A percentile compares a stretch with the other conserved stretches of the same genome.
phyloP scores from a whole-genome alignment of 164 flowering plant species.

The Aristolochia fimbriata region DNA sequence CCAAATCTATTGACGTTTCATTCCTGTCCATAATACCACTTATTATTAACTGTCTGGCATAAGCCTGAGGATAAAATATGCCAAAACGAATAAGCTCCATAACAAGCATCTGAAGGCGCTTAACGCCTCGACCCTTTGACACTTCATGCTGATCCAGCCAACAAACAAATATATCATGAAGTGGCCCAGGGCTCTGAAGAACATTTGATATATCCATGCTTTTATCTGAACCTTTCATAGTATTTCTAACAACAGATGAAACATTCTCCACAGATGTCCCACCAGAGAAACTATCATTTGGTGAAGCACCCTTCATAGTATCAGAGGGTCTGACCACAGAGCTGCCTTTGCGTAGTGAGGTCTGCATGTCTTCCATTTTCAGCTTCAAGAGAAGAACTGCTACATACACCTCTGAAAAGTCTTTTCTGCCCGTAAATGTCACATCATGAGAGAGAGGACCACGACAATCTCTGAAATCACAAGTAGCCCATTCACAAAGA shows the following conservation, averaged over 20 bases:
- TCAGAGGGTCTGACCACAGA: constrained; percentile 8
- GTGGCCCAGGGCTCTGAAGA: constrained; percentile 72
- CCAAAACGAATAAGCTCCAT: constrained; percentile 70
- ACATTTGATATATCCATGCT: constrained; percentile 25
- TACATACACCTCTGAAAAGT: constrained; percentile 59
- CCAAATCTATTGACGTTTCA: constrained; percentile 33
- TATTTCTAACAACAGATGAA: constrained; percentile 13
- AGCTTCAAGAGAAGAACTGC: constrained; percentile 63
- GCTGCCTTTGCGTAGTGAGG: constrained; percentile 17
- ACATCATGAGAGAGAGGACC: constrained; percentile 32
- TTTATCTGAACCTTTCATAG: constrained; percentile 15
- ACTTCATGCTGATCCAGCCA: constrained; percentile 96
- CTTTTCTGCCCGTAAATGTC: constrained; percentile 70
- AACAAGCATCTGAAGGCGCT: constrained; percentile 63
- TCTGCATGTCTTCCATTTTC: constrained; percentile 37
- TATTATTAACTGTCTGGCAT: constrained; percentile 85
- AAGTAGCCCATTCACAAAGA: constrained; percentile 97
- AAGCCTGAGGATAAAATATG: constrained; percentile 78
- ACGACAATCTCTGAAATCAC: constrained; percentile 83
- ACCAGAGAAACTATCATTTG: constrained; percentile 20
- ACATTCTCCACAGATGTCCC: constrained; percentile 17
- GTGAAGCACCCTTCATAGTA: constrained; percentile 16
- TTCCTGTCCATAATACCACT: constrained; percentile 71
- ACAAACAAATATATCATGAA: constrained; percentile 90
- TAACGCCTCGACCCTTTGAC: constrained; percentile 54